Base-by-base conservation (phyloP, 495 filamentous ascomycete species). In the Penicillium coffeae region DNA sequence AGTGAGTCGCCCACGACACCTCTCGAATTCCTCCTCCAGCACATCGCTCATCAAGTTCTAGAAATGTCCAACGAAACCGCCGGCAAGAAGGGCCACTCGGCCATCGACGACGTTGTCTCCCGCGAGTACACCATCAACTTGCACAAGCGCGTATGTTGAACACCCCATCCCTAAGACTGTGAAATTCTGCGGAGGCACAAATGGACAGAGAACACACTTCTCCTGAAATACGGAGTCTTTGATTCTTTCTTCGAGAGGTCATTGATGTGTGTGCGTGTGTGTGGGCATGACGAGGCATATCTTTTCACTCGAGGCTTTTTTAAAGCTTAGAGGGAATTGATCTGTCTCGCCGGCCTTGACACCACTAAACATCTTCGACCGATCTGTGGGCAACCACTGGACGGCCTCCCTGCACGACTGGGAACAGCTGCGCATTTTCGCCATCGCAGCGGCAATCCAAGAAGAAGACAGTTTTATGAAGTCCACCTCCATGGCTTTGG, bases 91-190 rank as follows among this genome's bases (percentile, higher is more conserved):
- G 64, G 75, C 61, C 88, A 91, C 68, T 96, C 90, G 69, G 93
- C 93, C 75, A 95, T 97, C 72, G 86, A 88, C 67, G 91, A 97
- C 75, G 94, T 97, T 64, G 93, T 99, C 67, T 84, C 93, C 50
- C 90, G 93, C 81, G 94, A 99, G 81, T 99, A 97, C 84, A 99
- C 93, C 72, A 99, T 99, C 81, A 92, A 99, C 83, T 77, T 99
- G 55, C 93, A 99, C 87, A 97, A 95, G 85, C 85, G 91, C 74
- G 93, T 97, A 94, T 72, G 88, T 89, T 73, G 65, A 73, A 63
- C 47, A 34, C 46, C 40, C 25, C 19, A 42, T 34, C 54, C 49
- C 48, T 50, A 43, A 56, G 57, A 62, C 52, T 44, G 55, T 47
- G 42, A 58, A 54, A 49, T 49, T 48, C 51, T 38, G 51, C 62